These are phyloP conservation scores for Tulasnella sp. DNA, from an alignment of 768 basidiomycete genomes.

Conservation along the genomic window DNA sequence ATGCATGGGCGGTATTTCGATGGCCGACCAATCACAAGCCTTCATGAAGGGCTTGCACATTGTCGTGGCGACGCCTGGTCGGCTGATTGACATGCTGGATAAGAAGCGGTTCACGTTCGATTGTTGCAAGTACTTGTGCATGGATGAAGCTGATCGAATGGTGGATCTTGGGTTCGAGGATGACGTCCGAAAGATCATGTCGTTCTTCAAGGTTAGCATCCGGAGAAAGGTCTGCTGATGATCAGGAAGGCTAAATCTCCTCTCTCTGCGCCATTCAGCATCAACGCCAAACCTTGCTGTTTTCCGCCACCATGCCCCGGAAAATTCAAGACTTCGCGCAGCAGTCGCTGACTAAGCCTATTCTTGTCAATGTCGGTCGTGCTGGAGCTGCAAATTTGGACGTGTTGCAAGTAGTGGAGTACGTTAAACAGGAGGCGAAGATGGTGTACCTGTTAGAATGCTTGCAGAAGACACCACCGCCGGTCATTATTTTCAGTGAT, in stretches of 20 bases:
- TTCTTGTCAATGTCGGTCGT: conserved; percentile 95
- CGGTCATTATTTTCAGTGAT: conserved; percentile 96
- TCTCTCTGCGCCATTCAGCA: conserved; percentile 45
- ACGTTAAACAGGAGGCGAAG: conserved; percentile 99
- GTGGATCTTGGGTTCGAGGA: conserved; percentile 99
- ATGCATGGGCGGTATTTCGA: conserved; percentile 96
- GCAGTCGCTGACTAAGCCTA: conserved; percentile 89
- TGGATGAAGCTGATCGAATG: conserved; percentile 99
- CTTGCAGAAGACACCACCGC: conserved; percentile 95
- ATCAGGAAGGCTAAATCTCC: conserved; percentile 8
- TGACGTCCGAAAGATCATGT: conserved; percentile 98
- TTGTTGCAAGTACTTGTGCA: conserved; percentile 92
- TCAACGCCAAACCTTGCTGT: conserved; percentile 93
- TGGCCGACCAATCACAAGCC: conserved; percentile 94
- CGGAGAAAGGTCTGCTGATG: not conserved
- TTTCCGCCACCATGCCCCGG: conserved; percentile 98
- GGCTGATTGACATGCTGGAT: conserved; percentile 96
- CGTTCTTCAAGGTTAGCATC: conserved; percentile 79
- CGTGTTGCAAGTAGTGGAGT: conserved; percentile 87
- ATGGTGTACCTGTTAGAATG: conserved; percentile 99
- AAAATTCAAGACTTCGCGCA: conserved; percentile 99
- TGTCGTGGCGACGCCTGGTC: conserved; percentile 93
- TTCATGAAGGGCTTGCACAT: conserved; percentile 89
- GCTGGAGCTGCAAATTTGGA: conserved; percentile 97
- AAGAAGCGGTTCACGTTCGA: conserved; percentile 90